Evolutionary conservation across 331 rosid genomes (phyloP).

Genomic region (Rhamnella rubrinervis): DNA sequence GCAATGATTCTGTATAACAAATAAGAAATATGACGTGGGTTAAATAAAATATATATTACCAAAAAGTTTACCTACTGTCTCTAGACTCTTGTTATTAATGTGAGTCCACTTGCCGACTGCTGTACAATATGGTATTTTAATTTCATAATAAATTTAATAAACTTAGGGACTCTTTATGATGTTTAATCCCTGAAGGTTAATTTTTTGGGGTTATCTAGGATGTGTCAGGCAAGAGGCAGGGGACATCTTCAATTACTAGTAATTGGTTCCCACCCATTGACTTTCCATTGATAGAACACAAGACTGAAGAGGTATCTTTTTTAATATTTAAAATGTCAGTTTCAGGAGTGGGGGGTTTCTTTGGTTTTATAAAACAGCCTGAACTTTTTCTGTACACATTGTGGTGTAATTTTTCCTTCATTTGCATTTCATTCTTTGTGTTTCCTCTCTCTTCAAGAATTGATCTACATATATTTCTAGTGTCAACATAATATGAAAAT

Average conservation of each 20-base stretch:
- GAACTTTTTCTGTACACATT: background rate
- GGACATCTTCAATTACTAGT: slow-evolving; percentile 42
- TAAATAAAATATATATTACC: too few species aligned
- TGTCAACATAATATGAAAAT: too few species aligned
- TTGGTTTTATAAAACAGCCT: background rate
- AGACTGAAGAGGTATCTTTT: slow-evolving; percentile 55
- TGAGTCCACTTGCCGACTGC: too few species aligned
- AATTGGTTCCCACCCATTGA: slow-evolving; percentile 48
- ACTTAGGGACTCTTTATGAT: background rate
- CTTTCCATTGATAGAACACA: slow-evolving; percentile 59
- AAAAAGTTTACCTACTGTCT: too few species aligned
- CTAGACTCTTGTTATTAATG: too few species aligned
- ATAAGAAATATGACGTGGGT: too few species aligned
- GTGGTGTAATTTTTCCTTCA: background rate
- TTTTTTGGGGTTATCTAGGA: slow-evolving; percentile 62
- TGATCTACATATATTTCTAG: too few species aligned
- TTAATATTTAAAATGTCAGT: slow-evolving; percentile 21
- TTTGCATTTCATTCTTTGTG: background rate
- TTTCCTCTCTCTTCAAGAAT: too few species aligned
- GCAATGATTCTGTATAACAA: too few species aligned
- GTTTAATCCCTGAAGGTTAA: slow-evolving; percentile 36
- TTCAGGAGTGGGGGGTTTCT: slow-evolving; percentile 21
- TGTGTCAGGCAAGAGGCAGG: slow-evolving; percentile 50
- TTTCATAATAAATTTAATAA: background rate
- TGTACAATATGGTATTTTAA: too few species aligned